Base-by-base conservation (phyloP, 495 filamentous ascomycete genomes). In the Aspergillus incahuasiensis region DNA sequence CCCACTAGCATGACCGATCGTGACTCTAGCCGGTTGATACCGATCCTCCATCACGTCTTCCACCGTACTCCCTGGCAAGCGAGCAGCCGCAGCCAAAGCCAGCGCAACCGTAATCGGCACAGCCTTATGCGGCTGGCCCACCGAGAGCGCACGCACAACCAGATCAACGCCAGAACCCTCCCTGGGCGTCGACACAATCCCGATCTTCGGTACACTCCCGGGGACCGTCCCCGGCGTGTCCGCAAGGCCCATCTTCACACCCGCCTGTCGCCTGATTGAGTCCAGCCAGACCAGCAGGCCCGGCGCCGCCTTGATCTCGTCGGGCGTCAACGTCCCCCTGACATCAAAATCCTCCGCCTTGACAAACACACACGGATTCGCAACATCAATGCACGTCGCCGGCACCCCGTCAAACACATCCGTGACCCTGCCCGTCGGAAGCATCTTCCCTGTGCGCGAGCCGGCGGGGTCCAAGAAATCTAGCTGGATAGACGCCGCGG, bases 331-430 rank as follows among this genome's bases (percentile, higher is more conserved):
- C 2, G 75, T 74, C 8, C 75, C 73, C 1, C 66, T 54, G 0
- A 86, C 60, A 5, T 71, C 78, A 0, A 88, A 61, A 58, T 82
- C 79, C 1, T 59, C 60, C 1, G 80, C 80, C 7, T 68, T 68
- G 0, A 89, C 72, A 62, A 89, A 89, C 4, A 86, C 78, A 32
- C 82, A 81, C 0, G 87, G 87, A 56, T 89, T 89, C 0, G 77
- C 80, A 2, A 80, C 84, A 54, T 91, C 88, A 24, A 89, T 76
- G 38, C 75, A 77, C 8, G 72, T 82, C 2, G 79, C 82, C n/a
- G 70, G 61, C 0, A 82, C 66, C 2, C 80, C 77, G 6, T 74
- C 66, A 28, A 90, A 71, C 0, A 32, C 61, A 57, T 91, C 83
- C 6, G 76, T 63, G 1, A 68, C 66, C 34, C 77, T 78, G 0